Conservation (phyloP, 805 yeast species). For the Saccharomyces kudriavzevii region DNA sequence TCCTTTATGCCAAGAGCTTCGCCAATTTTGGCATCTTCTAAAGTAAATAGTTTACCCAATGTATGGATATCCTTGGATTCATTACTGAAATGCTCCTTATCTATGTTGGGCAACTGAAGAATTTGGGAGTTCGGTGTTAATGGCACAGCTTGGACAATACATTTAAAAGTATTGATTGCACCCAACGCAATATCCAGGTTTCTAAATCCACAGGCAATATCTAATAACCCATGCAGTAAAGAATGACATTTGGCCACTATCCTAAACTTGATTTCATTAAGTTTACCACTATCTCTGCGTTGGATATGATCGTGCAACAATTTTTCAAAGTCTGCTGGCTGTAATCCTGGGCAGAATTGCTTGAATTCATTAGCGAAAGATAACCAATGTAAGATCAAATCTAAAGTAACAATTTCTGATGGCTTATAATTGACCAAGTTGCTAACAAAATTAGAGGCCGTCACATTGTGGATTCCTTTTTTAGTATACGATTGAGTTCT, state of each 20-base stretch:
- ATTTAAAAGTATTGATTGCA: slow-evolving; percentile 59
- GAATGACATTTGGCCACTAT: slow-evolving; percentile 58
- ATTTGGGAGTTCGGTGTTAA: slow-evolving; percentile 51
- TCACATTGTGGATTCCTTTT: slow-evolving; percentile 69
- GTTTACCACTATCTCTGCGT: slow-evolving; percentile 39
- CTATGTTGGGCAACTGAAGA: slow-evolving; percentile 74
- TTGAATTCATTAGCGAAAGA: slow-evolving; percentile 61
- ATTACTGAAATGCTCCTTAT: slow-evolving; percentile 35
- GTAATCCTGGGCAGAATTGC: slow-evolving; percentile 33
- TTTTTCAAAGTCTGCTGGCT: slow-evolving; percentile 40
- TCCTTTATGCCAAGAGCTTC: slow-evolving; percentile 49
- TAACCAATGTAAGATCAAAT: slow-evolving; percentile 50
- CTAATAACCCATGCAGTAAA: slow-evolving; percentile 62
- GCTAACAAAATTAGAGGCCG: slow-evolving; percentile 75
- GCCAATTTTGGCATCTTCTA: slow-evolving; percentile 47
- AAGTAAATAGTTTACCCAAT: slow-evolving; percentile 60
- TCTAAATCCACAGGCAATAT: slow-evolving; percentile 75
- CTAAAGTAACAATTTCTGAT: slow-evolving; percentile 49
- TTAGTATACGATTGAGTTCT: slow-evolving; percentile 72
- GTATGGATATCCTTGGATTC: slow-evolving; percentile 37
- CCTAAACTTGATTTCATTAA: slow-evolving; percentile 37
- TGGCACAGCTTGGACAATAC: slow-evolving; percentile 67
- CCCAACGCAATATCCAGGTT: slow-evolving; percentile 53
- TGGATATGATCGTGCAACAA: slow-evolving; percentile 52
- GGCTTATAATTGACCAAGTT: slow-evolving; percentile 68